Evolutionary conservation across 2,329 filamentous ascomycete species (phyloP).

Genomic region (Coniella lustricola): DNA sequence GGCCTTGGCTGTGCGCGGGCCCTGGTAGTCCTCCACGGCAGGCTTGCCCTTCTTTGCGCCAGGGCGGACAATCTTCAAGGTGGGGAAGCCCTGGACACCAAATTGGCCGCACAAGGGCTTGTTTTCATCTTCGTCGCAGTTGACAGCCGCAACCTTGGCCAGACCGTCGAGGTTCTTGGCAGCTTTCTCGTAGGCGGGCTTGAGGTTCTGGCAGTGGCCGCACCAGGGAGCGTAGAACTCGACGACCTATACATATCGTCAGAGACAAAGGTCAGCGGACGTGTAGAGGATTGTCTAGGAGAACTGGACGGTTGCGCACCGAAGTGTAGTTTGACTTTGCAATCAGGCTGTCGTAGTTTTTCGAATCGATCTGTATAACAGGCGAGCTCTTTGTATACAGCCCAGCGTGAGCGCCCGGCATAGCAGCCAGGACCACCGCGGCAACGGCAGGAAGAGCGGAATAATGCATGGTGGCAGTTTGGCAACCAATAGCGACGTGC

Average conservation of each 20-base stretch:
- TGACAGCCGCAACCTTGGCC: constrained; percentile 87
- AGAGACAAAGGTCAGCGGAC: neutral
- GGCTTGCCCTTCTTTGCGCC: constrained; percentile 71
- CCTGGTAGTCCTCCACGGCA: constrained; percentile 84
- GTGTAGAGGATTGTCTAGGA: neutral
- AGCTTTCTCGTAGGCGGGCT: constrained; percentile 91
- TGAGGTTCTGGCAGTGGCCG: constrained; percentile 92
- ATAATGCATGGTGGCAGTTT: constrained; percentile 42
- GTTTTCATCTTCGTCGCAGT: constrained; percentile 92
- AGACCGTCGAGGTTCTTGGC: constrained; percentile 84
- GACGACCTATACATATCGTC: constrained; percentile 42
- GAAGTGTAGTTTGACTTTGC: constrained; percentile 86
- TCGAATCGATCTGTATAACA: constrained; percentile 73
- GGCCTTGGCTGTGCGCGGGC: constrained; percentile 70
- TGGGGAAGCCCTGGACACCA: constrained; percentile 91
- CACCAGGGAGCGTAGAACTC: constrained; percentile 99
- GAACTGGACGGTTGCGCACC: constrained; percentile 44
- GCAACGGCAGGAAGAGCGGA: constrained; percentile 47
- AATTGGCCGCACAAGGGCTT: constrained; percentile 79
- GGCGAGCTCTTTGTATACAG: constrained; percentile 83
- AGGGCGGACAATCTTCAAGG: constrained; percentile 85
- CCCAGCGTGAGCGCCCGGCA: constrained; percentile 55
- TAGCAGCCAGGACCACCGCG: constrained; percentile 56
- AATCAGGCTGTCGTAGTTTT: constrained; percentile 76
- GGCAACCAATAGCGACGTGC: constrained; percentile 1